phyloP scores from a whole-genome alignment of 768 basidiomycete genomes.

The Psilocybe cyanescens region DNA sequence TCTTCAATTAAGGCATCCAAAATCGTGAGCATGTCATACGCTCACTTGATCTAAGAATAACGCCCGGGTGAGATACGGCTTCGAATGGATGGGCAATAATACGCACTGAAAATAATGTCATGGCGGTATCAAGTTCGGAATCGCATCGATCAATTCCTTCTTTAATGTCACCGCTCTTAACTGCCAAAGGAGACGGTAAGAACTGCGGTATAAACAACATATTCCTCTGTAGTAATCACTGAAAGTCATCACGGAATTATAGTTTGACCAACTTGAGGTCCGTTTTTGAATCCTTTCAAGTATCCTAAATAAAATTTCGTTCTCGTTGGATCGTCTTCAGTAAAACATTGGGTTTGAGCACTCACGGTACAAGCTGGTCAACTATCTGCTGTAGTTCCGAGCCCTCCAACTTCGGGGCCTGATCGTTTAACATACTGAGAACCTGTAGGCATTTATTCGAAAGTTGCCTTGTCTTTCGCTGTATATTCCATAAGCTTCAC shows the following conservation, averaged over 20 bases:
- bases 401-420: slow-evolving; percentile 39
- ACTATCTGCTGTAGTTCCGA: slow-evolving; percentile 40
- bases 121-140: slow-evolving; percentile 43
- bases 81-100: slow-evolving; percentile 1
- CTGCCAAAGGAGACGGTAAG: slow-evolving; percentile 27
- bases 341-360: neutral
- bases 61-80: neutral
- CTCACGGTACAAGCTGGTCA: slow-evolving; percentile 49
- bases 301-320: slow-evolving; percentile 32
- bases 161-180: slow-evolving; percentile 48
- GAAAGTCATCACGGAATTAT: slow-evolving; percentile 39
- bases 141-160: slow-evolving; percentile 48
- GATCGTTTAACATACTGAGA: slow-evolving; percentile 42
- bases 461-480: slow-evolving; percentile 48
- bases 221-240: slow-evolving; percentile 31
- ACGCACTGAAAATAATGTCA: slow-evolving; percentile 47
- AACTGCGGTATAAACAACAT: neutral
- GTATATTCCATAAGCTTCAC: neutral
- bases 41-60: slow-evolving; percentile 22
- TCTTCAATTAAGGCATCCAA: neutral
- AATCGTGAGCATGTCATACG: neutral
- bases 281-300: slow-evolving; percentile 42
- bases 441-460: slow-evolving; percentile 44
- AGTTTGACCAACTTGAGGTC: slow-evolving; percentile 41
- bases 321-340: neutral